Base-by-base conservation (phyloP, 225 moss, liverwort and hornwort species). In the Antitrichia curtipendula region DNA sequence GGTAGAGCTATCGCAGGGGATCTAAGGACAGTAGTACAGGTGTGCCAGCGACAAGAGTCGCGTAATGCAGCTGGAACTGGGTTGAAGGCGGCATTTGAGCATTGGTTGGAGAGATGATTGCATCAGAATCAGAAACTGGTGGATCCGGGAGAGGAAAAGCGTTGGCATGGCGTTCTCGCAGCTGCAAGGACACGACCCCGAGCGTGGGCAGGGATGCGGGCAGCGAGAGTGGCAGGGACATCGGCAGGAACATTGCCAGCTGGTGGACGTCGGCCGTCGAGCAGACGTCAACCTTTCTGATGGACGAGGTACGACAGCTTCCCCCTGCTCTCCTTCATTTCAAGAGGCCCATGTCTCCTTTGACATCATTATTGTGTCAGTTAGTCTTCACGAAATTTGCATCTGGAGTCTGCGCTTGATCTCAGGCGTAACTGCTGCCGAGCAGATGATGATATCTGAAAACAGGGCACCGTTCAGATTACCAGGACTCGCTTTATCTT, bases 261-360 rank as follows among this genome's bases (percentile, higher is more conserved):
- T 94, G 94, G 94, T 94, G 94, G 94, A 84, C 92, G 31, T 90
- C 94, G 65, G 94, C 94, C 20, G 91, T 92, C 54, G 94, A 94
- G 90, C 90, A 92, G 53, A 91, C 94, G 36, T 90, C 91, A 68
- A 85, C 88, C 61, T 91, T 94, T 64, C 72, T 92, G 45, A 75
- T 91, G 89, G 94, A 94, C 50, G 92, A 94, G 94, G 94, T 92
- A 62, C 68, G 82, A 57, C 43, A 36, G 38, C 28, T 57, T 65
- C 53, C 52, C 32, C 38, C 70, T 60, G 68, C 65, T 64, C 41
- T 43, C 36, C 58, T 50, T 43, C 72, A 45, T 34, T n/a, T 77
- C 21, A 34, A 53, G 34, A 53, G 73, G 53, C 20, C 64, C 75
- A 43, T 87, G 58, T 86, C 57, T 75, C 64, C 24, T 52, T 29